A percentile compares a stretch with the other conserved stretches of the same genome.
Conservation (phyloP, 352 stramenopile species). For the Halophytophthora batemanensis region DNA sequence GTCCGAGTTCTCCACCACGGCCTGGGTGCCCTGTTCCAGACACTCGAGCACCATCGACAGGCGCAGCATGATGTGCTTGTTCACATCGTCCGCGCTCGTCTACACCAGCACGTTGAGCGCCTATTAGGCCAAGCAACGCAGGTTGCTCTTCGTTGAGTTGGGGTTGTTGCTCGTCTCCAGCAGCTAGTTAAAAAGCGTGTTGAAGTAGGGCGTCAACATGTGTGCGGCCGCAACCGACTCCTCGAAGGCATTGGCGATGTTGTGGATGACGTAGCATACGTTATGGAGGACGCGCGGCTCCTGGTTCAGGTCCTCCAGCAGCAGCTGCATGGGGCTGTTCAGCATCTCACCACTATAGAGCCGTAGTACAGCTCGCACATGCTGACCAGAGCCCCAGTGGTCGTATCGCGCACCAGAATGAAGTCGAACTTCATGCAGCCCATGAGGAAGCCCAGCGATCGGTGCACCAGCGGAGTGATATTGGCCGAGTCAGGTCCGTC, state of each 20-base stretch:
- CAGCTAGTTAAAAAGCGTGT: slow-evolving; percentile 90
- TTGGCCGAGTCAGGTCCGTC: slow-evolving; percentile 90
- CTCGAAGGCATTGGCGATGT: slow-evolving; percentile 93
- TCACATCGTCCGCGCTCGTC: slow-evolving; percentile 69
- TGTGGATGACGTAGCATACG: slow-evolving; percentile 96
- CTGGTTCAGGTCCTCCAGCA: slow-evolving; percentile 81
- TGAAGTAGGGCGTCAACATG: slow-evolving; percentile 92
- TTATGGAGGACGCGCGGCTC: slow-evolving; percentile 91
- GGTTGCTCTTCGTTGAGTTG: slow-evolving; percentile 88
- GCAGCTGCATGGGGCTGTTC: slow-evolving; percentile 81
- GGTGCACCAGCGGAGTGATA: slow-evolving; percentile 90
- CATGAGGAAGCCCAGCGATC: slow-evolving; percentile 93
- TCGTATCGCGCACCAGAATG: slow-evolving; percentile 94
- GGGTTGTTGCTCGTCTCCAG: slow-evolving; percentile 87
- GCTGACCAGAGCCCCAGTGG: slow-evolving; percentile 93
- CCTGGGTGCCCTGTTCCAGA: slow-evolving; percentile 69
- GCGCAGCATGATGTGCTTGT: slow-evolving; percentile 72
- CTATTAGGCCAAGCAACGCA: slow-evolving; percentile 91
- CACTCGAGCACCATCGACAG: slow-evolving; percentile 73
- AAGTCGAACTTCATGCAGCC: slow-evolving; percentile 88
- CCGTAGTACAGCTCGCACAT: slow-evolving; percentile 95
- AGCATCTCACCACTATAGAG: slow-evolving; percentile 91
- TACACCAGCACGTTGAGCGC: slow-evolving; percentile 93
- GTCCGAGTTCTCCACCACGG: slow-evolving; percentile 60
- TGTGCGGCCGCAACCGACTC: slow-evolving; percentile 69